Evolutionary conservation across 139 green algal species (phyloP), one percentile per base, ranked within the genome.

Genomic region (Chlorella sp.): DNA sequence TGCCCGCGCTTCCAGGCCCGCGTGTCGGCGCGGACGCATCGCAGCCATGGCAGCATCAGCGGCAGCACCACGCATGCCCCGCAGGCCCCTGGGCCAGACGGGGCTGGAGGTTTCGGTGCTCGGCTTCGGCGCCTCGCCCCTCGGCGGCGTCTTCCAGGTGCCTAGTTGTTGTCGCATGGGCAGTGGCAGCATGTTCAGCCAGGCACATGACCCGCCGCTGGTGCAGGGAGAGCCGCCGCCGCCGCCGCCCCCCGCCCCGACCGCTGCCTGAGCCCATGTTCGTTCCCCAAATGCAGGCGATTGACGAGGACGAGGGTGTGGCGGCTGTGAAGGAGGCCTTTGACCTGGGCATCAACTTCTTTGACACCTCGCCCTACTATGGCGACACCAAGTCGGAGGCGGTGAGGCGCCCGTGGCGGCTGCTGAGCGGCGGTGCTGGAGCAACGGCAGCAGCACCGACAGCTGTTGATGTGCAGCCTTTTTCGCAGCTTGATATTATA

Each of bases 311-410:
- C 11, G 90, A 94, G 25, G 90, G 88, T 38, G 88, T 94, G 3
- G 64, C 55, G 20, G 87, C 95, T 5, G 97, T 99, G 21, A 93
- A 96, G 38, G 90, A 93, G 34, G 97, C 97, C 0, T 95, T 98
- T 68, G 67, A 85, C 0, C 82, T 91, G 11, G 97, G 97, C 80
- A 96, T 99, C 86, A 99, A 99, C 85, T 95, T 97, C 25, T 98
- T 99, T 65, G 97, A 99, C 88, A 98, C 97, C 1, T 98, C 95
- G 0, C 97, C 97, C 1, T 99, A 95, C 76, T 99, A 99, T 85
- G 97, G 96, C 16, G 39, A 76, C 30, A 96, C 91, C 0, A 94
- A 93, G 39, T 95, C 93, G 11, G 97, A 99, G 86, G 91, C 76
- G 85, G 96, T 98, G 81, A 13, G 65, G 20, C 30, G 32, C 9